phyloP scores from a whole-genome alignment of 225 moss, liverwort and hornwort species.

The Physcomitrium patens region DNA sequence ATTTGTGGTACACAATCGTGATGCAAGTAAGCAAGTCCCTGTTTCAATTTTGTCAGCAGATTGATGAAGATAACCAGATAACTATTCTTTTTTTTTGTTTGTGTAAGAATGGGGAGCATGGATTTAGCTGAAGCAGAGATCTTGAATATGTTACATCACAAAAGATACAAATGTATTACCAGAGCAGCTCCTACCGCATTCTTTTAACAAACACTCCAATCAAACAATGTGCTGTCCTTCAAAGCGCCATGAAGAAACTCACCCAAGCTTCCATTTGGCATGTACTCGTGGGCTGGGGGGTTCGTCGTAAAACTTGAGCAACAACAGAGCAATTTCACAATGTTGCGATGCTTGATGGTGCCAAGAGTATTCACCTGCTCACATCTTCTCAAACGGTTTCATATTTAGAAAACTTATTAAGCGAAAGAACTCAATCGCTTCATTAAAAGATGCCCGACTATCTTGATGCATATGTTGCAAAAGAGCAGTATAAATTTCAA shows the following conservation, averaged over 20 bases:
- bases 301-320: constrained; percentile 54
- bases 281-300: constrained; percentile 54
- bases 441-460: rapidly evolving
- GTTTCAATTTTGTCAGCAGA: neutral
- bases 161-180: constrained; percentile 14
- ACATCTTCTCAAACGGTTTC: constrained; percentile 18
- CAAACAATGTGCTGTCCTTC: constrained; percentile 24
- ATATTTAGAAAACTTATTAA: neutral
- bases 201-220: constrained; percentile 50
- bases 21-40: constrained; percentile 53
- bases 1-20: constrained; percentile 53
- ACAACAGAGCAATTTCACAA: constrained; percentile 60
- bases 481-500: rapidly evolving
- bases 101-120: too few relatives aligned
- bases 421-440: neutral
- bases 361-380: constrained; percentile 57
- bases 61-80: rapidly evolving
- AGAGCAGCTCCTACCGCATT: constrained; percentile 57
- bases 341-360: constrained; percentile 49
- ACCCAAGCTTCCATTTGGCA: constrained; percentile 64
- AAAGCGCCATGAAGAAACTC: constrained; percentile 39
- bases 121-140: too few relatives aligned
- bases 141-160: neutral
- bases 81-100: too few relatives aligned
- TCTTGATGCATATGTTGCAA: rapidly evolving